Evolutionary conservation across 208 protist species (phyloP), one percentile per base, ranked within the genome.

Genomic region (Zelonia costaricensis): DNA sequence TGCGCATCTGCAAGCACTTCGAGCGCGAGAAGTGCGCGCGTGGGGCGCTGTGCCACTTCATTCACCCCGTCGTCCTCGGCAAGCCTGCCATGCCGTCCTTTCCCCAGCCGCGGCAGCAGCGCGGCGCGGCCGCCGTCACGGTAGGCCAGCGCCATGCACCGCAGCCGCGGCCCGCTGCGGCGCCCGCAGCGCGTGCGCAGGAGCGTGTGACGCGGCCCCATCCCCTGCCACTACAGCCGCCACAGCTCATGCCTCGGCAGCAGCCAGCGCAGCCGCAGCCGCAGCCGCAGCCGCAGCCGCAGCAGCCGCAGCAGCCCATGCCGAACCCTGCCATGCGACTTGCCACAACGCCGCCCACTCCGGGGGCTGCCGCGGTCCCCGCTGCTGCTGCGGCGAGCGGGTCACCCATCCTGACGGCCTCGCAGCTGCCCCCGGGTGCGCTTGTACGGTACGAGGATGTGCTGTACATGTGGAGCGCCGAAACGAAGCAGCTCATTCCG

Each of bases 1-100:
- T 90, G 55, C 83, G 77, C 7, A 46, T 86, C 31, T 90, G 83
- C 70, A 86, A 86, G 48, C 83, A 90, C 65, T 90, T 76, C 55
- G 68, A 81, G 28, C 75, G 80, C 6, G 80, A 86, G 53, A 84
- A 82, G 62, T 90, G 83, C 43, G 83, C 76, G 27, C 57, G 76
- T 22, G 83, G 83, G 9, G 53, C 59, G 1, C 62, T 82, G 18
- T 90, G 83, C 49, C 67, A 84, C 63, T 90, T 90, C 55, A 76
- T 86, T 44, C 83, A 90, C 48, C 79, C 69, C 44, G 79, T 89
- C 7, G 48, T 69, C 12, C 73, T 87, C 18, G 35, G 20, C 38
- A 61, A 53, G n/a, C 8, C 46, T 7, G 30, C 1, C 2, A 15
- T 39, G 16, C 1, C n/a, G 39, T 18, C 22, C 5, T 31, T 4